These are phyloP conservation scores for Arthrobotrys entomopaga DNA, from an alignment of 2,329 filamentous ascomycete genomes.

Conservation along the genomic window DNA sequence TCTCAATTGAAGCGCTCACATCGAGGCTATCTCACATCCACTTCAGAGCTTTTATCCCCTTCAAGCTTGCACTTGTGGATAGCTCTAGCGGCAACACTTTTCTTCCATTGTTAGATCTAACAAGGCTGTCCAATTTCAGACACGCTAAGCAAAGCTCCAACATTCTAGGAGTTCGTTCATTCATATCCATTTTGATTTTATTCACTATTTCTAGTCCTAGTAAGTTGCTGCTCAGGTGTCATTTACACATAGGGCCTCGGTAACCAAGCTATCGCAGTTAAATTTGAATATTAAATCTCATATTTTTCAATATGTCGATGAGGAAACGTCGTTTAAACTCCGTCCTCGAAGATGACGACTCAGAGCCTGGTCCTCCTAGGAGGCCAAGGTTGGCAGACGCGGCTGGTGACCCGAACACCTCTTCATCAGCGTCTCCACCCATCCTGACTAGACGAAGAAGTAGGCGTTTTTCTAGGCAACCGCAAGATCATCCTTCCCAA, in stretches of 20 bases:
- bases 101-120: too few relatives aligned
- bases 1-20: too few relatives aligned
- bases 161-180: too few relatives aligned
- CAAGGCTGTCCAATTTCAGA: not conserved
- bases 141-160: not conserved
- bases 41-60: too few relatives aligned
- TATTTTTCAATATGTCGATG: not conserved
- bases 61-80: too few relatives aligned
- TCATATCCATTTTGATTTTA: too few relatives aligned
- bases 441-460: not conserved
- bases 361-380: constrained; percentile 15
- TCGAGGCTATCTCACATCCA: too few relatives aligned
- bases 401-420: not conserved
- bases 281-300: not conserved
- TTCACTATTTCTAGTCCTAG: too few relatives aligned
- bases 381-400: constrained; percentile 9
- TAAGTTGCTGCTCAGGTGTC: too few relatives aligned
- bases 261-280: not conserved
- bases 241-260: too few relatives aligned
- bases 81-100: too few relatives aligned
- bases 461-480: not conserved
- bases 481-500: not conserved
- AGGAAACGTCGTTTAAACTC: constrained; percentile 17
- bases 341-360: not conserved
- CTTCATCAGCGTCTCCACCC: not conserved